These are phyloP conservation scores for Primulina huaijiensis DNA, from an alignment of 257 asterid genomes.

Conservation along the genomic window DNA sequence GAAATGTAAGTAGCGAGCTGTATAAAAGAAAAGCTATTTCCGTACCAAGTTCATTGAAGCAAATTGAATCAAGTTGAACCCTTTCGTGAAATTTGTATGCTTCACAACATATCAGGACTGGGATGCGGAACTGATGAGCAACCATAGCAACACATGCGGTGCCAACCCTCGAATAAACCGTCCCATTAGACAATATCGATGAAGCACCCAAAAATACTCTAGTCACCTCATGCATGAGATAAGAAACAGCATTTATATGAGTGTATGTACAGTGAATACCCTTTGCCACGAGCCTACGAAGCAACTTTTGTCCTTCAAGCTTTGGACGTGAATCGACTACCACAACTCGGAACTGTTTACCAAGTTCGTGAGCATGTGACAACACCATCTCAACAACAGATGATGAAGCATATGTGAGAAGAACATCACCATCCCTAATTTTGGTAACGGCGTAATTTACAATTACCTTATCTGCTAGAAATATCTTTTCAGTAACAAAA, in stretches of 20 bases:
- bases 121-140: slow-evolving; percentile 77
- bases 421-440: slow-evolving; percentile 81
- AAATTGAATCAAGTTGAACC: slow-evolving; percentile 93
- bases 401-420: slow-evolving; percentile 76
- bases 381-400: slow-evolving; percentile 83
- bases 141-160: slow-evolving; percentile 94
- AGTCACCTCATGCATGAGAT: slow-evolving; percentile 78
- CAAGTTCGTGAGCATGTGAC: slow-evolving; percentile 80
- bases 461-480: slow-evolving; percentile 76
- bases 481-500: slow-evolving; percentile 68
- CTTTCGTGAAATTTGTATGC: slow-evolving; percentile 90
- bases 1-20: not conserved
- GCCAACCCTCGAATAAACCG: slow-evolving; percentile 90
- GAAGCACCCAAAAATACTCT: slow-evolving; percentile 85
- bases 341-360: slow-evolving; percentile 70
- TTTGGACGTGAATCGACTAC: slow-evolving; percentile 88
- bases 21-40: not conserved
- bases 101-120: slow-evolving; percentile 83
- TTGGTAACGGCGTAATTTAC: slow-evolving; percentile 83
- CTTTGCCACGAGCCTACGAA: slow-evolving; percentile 76
- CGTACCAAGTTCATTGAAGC: slow-evolving; percentile 88
- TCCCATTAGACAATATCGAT: slow-evolving; percentile 80
- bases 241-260: slow-evolving; percentile 80
- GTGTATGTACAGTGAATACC: slow-evolving; percentile 80
- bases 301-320: slow-evolving; percentile 79